Evolutionary conservation across 2,329 filamentous ascomycete genomes (phyloP).

Genomic region (Plectosphaerella sp.): DNA sequence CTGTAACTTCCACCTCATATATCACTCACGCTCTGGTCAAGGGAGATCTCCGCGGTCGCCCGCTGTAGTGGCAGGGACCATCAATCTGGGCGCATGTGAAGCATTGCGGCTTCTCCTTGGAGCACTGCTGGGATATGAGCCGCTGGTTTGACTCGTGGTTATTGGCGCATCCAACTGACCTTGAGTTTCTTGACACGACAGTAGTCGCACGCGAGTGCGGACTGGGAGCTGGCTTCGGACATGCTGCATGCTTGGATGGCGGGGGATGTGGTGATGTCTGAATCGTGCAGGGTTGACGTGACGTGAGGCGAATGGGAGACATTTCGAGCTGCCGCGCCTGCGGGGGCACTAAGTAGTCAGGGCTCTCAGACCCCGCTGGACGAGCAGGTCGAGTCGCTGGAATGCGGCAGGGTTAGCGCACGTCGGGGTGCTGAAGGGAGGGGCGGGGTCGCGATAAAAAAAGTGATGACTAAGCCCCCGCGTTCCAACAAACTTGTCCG

Average conservation of each 20-base stretch:
- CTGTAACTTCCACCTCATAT: neutral
- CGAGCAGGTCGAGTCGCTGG: no score
- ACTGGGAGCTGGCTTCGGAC: neutral
- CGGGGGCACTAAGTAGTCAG: no score
- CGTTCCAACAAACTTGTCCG: no score
- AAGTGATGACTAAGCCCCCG: no score
- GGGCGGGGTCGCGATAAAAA: no score
- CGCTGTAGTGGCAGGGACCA: conserved; percentile 19
- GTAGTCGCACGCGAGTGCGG: conserved; percentile 10
- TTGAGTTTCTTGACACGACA: conserved; percentile 17
- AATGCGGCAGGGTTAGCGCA: no score
- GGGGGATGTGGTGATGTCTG: neutral
- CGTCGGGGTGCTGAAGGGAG: no score
- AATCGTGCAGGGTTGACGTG: no score
- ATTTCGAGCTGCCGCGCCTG: no score
- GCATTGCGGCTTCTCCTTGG: conserved; percentile 18
- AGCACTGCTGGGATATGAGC: conserved; percentile 12
- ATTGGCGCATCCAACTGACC: conserved; percentile 3
- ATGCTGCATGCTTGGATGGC: neutral
- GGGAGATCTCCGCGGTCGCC: conserved; percentile 16
- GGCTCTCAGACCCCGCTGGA: no score
- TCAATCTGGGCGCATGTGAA: conserved; percentile 16
- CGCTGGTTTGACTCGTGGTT: neutral
- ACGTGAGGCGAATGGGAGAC: no score
- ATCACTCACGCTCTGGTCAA: conserved; percentile 18